A percentile compares a stretch with the other conserved stretches of the same genome.
Conservation (phyloP, 1,284 basidiomycete genomes). For the Cutaneotrichosporon cavernicola region DNA sequence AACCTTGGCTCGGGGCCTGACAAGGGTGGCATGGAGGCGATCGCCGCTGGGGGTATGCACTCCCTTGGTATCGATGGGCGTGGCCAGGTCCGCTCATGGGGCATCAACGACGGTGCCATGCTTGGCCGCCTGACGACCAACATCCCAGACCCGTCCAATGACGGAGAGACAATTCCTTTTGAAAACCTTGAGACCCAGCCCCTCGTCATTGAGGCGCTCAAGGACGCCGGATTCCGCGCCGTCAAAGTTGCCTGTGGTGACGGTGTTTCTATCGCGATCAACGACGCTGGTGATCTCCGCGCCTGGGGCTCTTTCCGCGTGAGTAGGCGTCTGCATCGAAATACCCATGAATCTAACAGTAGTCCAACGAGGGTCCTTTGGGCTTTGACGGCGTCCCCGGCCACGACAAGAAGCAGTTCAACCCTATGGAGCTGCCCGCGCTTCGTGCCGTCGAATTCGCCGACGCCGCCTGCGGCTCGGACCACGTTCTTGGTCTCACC, state of each 20-base stretch:
- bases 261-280: slow-evolving; percentile 77
- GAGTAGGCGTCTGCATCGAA: slow-evolving; percentile 41
- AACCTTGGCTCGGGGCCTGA: slow-evolving; percentile 55
- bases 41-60: slow-evolving; percentile 80
- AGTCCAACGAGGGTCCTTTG: slow-evolving; percentile 73
- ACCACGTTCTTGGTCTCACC: slow-evolving; percentile 83
- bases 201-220: slow-evolving; percentile 67
- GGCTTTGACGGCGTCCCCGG: slow-evolving; percentile 70
- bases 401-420: slow-evolving; percentile 53
- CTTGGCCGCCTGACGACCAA: slow-evolving; percentile 77
- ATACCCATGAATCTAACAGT: neutral
- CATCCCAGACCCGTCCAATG: slow-evolving; percentile 62
- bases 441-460: slow-evolving; percentile 58
- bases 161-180: slow-evolving; percentile 62
- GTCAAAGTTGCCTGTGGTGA: slow-evolving; percentile 80
- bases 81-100: slow-evolving; percentile 80
- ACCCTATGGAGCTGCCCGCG: slow-evolving; percentile 53
- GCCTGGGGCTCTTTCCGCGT: slow-evolving; percentile 94
- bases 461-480: slow-evolving; percentile 75
- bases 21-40: slow-evolving; percentile 65
- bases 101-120: slow-evolving; percentile 88
- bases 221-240: slow-evolving; percentile 73
- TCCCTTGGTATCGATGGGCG: slow-evolving; percentile 78
- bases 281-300: slow-evolving; percentile 71
- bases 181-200: slow-evolving; percentile 77